Conservation (phyloP, 495 filamentous ascomycete species). For the Neurospora tetraspora region DNA sequence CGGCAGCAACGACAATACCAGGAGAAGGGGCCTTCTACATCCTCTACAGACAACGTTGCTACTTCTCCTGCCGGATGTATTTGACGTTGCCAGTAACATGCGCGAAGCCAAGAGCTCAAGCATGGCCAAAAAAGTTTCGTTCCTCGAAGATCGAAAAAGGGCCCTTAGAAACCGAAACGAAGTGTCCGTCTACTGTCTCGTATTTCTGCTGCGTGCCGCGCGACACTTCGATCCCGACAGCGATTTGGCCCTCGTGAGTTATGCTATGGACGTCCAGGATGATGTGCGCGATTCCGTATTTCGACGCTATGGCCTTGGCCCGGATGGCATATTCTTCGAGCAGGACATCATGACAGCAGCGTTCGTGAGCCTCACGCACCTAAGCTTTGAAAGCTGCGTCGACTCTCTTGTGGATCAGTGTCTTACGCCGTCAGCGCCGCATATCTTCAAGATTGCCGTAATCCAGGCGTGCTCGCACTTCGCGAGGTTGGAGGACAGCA, state of each 20-base stretch:
- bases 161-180: slow-evolving; percentile 46
- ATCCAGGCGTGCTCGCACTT: slow-evolving; percentile 48
- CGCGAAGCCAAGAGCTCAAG: slow-evolving; percentile 46
- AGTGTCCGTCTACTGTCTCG: slow-evolving; percentile 51
- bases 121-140: slow-evolving; percentile 52
- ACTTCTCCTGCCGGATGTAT: slow-evolving; percentile 53
- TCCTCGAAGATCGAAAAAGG: slow-evolving; percentile 51
- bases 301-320: slow-evolving; percentile 35
- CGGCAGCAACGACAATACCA: slow-evolving; percentile 38
- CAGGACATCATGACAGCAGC: slow-evolving; percentile 53
- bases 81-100: slow-evolving; percentile 52
- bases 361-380: slow-evolving; percentile 49
- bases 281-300: slow-evolving; percentile 56
- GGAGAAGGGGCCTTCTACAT: slow-evolving; percentile 43
- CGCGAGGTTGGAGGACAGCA: slow-evolving; percentile 37
- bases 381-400: slow-evolving; percentile 46
- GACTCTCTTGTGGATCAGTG: slow-evolving; percentile 43
- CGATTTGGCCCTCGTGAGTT: slow-evolving; percentile 51
- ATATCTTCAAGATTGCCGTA: slow-evolving; percentile 48
- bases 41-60: slow-evolving; percentile 52
- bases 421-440: slow-evolving; percentile 43
- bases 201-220: slow-evolving; percentile 47
- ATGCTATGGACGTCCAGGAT: slow-evolving; percentile 55
- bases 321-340: slow-evolving; percentile 39
- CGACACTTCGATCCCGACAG: slow-evolving; percentile 49